These are phyloP conservation scores for Musa schizocarpa DNA, from an alignment of 176 grass and related monocot genomes.

Conservation along the genomic window DNA sequence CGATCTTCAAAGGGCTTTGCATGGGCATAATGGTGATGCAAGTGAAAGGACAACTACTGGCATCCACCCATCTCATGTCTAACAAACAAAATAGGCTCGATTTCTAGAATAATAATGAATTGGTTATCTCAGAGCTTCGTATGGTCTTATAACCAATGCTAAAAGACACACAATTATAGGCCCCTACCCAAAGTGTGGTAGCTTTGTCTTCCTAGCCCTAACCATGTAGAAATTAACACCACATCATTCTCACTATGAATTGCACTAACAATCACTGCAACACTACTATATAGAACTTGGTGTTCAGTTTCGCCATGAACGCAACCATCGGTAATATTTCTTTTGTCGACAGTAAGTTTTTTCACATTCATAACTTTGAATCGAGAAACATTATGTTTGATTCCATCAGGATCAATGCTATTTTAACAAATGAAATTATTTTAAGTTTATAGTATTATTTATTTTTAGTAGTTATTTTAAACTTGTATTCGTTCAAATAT, in stretches of 20 bases:
- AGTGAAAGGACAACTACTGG: slow-evolving; percentile 22
- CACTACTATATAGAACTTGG: too few relatives aligned
- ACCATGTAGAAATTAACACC: neutral
- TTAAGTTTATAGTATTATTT: too few relatives aligned
- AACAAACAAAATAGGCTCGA: slow-evolving; percentile 57
- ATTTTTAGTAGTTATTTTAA: too few relatives aligned
- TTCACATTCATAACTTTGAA: slow-evolving; percentile 49
- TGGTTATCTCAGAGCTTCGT: slow-evolving; percentile 33
- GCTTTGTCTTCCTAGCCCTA: neutral
- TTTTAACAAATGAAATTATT: too few relatives aligned
- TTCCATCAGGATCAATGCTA: slow-evolving; percentile 36
- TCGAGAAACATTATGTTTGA: slow-evolving; percentile 37
- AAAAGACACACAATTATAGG: slow-evolving; percentile 36
- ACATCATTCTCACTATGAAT: neutral
- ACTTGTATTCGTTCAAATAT: too few relatives aligned
- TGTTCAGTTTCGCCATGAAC: neutral
- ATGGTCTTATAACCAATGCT: slow-evolving; percentile 34
- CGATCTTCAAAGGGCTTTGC: slow-evolving; percentile 1
- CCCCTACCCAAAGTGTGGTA: slow-evolving; percentile 35
- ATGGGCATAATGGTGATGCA: slow-evolving; percentile 26
- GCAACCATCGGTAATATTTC: slow-evolving; percentile 23
- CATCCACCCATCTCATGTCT: slow-evolving; percentile 32
- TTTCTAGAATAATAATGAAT: slow-evolving; percentile 25
- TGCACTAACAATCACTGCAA: neutral
- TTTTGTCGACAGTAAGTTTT: slow-evolving; percentile 54